phyloP scores from a whole-genome alignment of 176 grass and related monocot genomes.

The Urochloa ruziziensis region DNA sequence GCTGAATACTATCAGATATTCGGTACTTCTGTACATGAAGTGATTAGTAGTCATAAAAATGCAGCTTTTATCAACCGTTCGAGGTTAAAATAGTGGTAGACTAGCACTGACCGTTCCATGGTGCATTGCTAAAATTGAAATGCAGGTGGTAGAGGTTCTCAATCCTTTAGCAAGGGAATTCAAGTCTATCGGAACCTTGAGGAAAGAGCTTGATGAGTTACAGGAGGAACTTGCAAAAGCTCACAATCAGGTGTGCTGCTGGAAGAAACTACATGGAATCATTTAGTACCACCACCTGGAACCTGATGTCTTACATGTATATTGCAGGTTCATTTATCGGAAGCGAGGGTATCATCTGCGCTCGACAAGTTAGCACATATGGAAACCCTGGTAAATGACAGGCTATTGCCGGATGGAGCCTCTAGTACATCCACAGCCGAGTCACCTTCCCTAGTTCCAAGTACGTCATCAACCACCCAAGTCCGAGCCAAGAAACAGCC shows the following conservation, averaged over 20 bases:
- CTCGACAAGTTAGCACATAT: conserved; percentile 81
- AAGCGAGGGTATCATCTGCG: conserved; percentile 64
- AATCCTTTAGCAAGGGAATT: conserved; percentile 90
- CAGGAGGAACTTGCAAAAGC: conserved; percentile 70
- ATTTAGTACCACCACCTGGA: background rate
- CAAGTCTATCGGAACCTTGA: conserved; percentile 87
- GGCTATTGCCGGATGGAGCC: conserved; percentile 41
- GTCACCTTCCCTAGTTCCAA: conserved; percentile 42
- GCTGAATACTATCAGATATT: background rate
- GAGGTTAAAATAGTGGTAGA: background rate
- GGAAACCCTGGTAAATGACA: conserved; percentile 82
- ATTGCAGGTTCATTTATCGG: conserved; percentile 70
- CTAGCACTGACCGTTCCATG: background rate
- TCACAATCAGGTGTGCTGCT: conserved; percentile 67
- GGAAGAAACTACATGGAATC: background rate
- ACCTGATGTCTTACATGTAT: background rate
- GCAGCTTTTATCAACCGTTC: background rate
- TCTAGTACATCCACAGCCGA: conserved; percentile 43
- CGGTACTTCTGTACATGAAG: background rate
- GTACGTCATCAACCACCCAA: conserved; percentile 47
- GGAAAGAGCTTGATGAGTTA: conserved; percentile 77
- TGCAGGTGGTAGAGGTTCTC: conserved; percentile 87
- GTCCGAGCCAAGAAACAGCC: conserved; percentile 38
- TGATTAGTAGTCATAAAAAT: background rate
- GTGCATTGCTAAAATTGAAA: background rate